Evolutionary conservation across 305 asterid genomes (phyloP).

Genomic region (Solanum chacoense): DNA sequence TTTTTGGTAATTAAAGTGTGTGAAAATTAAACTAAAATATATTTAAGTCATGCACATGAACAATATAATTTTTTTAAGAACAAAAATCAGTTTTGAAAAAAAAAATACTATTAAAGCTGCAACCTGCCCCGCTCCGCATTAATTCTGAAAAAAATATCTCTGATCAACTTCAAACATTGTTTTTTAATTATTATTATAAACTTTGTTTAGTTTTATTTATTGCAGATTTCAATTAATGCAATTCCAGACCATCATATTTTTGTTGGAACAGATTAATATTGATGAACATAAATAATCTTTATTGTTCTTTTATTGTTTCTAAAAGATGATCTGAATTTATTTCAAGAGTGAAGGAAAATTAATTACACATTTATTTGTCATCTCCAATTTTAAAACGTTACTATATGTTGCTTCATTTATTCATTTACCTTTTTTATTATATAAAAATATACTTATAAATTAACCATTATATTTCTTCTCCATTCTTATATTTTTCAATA

Average conservation of each 20-base stretch:
- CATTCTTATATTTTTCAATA: neutral
- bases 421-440: neutral
- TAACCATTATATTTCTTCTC: neutral
- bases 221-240: neutral
- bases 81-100: neutral
- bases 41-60: neutral
- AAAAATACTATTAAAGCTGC: too few species aligned
- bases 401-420: neutral
- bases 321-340: neutral
- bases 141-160: neutral
- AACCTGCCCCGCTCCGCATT: neutral
- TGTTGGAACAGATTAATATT: neutral
- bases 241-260: neutral
- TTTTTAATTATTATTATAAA: too few species aligned
- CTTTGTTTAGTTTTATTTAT: neutral
- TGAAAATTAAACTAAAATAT: neutral
- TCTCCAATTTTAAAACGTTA: neutral
- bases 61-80: neutral
- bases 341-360: neutral
- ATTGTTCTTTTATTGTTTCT: neutral
- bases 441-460: too few species aligned
- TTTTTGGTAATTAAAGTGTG: neutral
- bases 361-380: neutral
- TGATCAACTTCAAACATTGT: neutral
- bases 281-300: neutral